phyloP scores from a whole-genome alignment of 352 stramenopile species.

The Phytophthora sp. region DNA sequence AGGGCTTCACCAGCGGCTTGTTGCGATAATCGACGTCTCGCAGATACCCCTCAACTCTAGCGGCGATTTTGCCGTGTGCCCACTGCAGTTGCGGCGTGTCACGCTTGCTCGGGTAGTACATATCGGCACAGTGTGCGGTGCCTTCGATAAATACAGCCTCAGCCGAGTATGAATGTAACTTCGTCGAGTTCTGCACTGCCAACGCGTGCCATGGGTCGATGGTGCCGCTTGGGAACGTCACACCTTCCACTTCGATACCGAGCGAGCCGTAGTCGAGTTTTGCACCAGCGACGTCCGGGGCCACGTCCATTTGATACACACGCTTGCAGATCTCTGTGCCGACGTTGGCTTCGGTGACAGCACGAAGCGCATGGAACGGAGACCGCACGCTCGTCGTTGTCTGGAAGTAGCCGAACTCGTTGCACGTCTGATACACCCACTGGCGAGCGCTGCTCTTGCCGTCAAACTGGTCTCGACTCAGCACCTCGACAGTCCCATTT shows the following conservation, averaged over 20 bases:
- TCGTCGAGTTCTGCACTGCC: conserved; percentile 74
- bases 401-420: conserved; percentile 91
- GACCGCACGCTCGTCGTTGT: conserved; percentile 63
- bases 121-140: conserved; percentile 83
- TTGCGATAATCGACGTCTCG: conserved; percentile 17
- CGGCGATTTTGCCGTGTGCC: conserved; percentile 71
- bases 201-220: conserved; percentile 88
- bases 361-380: conserved; percentile 72
- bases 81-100: conserved; percentile 64
- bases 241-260: conserved; percentile 78
- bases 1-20: not conserved
- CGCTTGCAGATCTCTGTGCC: conserved; percentile 82
- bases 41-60: conserved; percentile 54
- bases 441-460: conserved; percentile 72
- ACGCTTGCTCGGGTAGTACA: conserved; percentile 73
- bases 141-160: conserved; percentile 81
- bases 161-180: conserved; percentile 58
- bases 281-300: conserved; percentile 61
- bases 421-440: conserved; percentile 91
- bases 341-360: conserved; percentile 73
- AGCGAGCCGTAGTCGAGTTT: conserved; percentile 83
- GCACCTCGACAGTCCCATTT: conserved; percentile 71
- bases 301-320: conserved; percentile 73
- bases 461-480: conserved; percentile 69
- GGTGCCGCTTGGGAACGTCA: conserved; percentile 82